Percentiles rank a stretch among this genome's conserved stretches.
Evolutionary conservation across 1,139 yeast species (phyloP).

Genomic region (Sporopachydermia cereana): DNA sequence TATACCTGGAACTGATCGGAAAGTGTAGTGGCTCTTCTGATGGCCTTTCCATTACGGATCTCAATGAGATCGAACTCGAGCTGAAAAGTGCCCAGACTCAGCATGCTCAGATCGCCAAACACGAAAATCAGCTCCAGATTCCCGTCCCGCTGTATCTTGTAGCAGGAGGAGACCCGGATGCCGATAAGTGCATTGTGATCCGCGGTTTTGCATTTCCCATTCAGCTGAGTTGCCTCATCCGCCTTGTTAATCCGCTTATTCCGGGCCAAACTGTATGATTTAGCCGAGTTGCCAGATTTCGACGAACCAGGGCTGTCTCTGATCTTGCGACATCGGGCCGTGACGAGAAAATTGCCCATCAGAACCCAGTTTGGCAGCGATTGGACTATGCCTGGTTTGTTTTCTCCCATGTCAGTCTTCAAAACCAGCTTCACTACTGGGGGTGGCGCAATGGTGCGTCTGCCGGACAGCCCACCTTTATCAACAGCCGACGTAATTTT

Average conservation of each 20-base stretch:
- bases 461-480: conserved; percentile 3
- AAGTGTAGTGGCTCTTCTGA: conserved; percentile 6
- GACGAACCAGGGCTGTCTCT: neutral
- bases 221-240: neutral
- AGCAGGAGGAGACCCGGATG: neutral
- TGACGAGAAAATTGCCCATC: neutral
- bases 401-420: neutral
- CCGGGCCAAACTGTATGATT: neutral
- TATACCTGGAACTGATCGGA: conserved; percentile 15
- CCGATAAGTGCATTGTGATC: neutral
- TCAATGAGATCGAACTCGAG: conserved; percentile 1
- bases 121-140: conserved; percentile 4
- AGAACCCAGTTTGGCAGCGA: conserved; percentile 4
- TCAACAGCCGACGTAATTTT: conserved; percentile 3
- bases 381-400: neutral
- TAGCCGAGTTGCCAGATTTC: neutral
- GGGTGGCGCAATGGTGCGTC: conserved; percentile 3
- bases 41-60: neutral
- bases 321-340: neutral
- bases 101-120: conserved; percentile 3
- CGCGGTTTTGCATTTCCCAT: too few relatives aligned
- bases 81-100: conserved; percentile 1
- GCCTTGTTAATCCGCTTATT: neutral
- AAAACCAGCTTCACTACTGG: conserved; percentile 6
- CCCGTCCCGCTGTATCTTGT: conserved; percentile 3